Percentiles rank a stretch among this genome's conserved stretches.
phyloP scores from a whole-genome alignment of 352 stramenopile genomes.

The Pythium pyrilobum region DNA sequence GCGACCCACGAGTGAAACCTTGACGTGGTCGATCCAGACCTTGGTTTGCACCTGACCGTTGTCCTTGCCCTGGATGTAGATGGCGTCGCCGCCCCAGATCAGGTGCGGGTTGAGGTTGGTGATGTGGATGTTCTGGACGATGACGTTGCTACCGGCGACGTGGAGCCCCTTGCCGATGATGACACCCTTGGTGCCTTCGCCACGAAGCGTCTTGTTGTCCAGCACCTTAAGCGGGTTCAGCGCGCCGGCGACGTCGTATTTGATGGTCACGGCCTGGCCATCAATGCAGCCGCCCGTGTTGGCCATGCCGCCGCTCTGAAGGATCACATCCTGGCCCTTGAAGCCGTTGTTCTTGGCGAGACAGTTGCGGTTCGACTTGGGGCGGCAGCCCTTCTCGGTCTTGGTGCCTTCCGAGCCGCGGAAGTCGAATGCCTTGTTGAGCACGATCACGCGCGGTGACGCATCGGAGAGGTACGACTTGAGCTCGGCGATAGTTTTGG shows the following conservation, averaged over 20 bases:
- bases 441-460: constrained; percentile 36
- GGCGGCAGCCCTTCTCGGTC: constrained; percentile 35
- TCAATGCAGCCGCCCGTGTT: constrained; percentile 42
- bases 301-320: constrained; percentile 24
- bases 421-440: constrained; percentile 44
- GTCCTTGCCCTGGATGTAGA: constrained; percentile 19
- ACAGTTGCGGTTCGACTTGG: constrained; percentile 29
- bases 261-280: constrained; percentile 25
- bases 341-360: constrained; percentile 42
- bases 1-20: constrained; percentile 26
- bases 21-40: constrained; percentile 48
- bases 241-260: constrained; percentile 33
- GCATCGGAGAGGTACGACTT: constrained; percentile 33
- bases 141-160: constrained; percentile 37
- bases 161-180: constrained; percentile 37
- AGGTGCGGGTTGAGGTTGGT: constrained; percentile 46
- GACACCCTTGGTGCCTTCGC: constrained; percentile 25
- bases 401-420: constrained; percentile 30
- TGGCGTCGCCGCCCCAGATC: constrained; percentile 25
- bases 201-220: constrained; percentile 39
- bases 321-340: constrained; percentile 32
- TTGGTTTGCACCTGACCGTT: constrained; percentile 13
- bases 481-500: constrained; percentile 29
- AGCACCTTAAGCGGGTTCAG: constrained; percentile 20
- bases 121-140: constrained; percentile 56